phyloP scores from a whole-genome alignment of 331 rosid species.

The Arachis monticola region DNA sequence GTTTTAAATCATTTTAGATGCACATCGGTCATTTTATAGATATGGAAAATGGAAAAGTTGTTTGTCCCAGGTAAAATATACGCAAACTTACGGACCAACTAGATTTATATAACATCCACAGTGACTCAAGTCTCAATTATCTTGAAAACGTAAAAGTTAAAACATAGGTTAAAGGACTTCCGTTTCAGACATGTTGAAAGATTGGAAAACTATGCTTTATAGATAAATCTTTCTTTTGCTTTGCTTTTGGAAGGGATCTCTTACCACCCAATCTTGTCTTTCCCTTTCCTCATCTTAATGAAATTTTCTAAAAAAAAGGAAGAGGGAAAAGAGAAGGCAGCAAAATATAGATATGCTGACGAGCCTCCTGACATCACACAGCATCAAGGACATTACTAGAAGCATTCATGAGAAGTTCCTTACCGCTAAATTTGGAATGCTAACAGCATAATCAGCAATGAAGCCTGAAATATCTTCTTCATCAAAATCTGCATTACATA shows the following conservation, averaged over 20 bases:
- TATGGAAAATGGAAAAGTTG: background rate
- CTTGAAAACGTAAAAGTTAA: conserved; percentile 10
- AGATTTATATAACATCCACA: background rate
- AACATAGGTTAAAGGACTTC: conserved; percentile 9
- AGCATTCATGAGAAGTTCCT: conserved; percentile 78
- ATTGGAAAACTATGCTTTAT: too few relatives aligned
- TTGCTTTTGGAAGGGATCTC: too few relatives aligned
- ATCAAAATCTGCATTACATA: conserved; percentile 68
- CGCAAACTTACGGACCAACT: background rate
- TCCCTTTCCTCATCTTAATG: too few relatives aligned
- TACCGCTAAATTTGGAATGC: conserved; percentile 90
- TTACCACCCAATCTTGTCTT: too few relatives aligned
- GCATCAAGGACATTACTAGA: conserved; percentile 63
- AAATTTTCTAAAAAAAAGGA: too few relatives aligned
- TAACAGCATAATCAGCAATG: conserved; percentile 63
- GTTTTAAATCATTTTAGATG: background rate
- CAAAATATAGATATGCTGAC: conserved; percentile 43
- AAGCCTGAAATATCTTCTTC: conserved; percentile 59
- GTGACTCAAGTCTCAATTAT: conserved; percentile 16
- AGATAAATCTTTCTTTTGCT: too few relatives aligned
- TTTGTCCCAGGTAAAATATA: conserved; percentile 2
- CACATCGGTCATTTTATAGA: background rate
- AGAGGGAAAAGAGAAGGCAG: background rate
- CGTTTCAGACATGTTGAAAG: too few relatives aligned
- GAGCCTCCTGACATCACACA: conserved; percentile 45